Evolutionary conservation across 2,329 filamentous ascomycete genomes (phyloP), one percentile per base, ranked within the genome.

Genomic region (Ceratocystis smalleyi): DNA sequence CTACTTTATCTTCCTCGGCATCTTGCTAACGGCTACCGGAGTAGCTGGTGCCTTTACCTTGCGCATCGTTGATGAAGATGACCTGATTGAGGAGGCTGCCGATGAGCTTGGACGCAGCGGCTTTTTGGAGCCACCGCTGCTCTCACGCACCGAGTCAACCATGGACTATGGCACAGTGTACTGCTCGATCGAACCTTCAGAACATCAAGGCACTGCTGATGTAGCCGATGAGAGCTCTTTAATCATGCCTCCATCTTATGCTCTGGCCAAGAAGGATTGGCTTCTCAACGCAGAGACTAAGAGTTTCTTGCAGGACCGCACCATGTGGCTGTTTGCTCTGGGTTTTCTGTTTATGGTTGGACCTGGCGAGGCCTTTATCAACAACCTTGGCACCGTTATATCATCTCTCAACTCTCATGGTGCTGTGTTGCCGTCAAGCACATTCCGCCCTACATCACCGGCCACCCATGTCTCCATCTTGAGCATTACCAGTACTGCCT

Each of bases 281-380:
- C 80, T 96, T 3, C 81, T 97, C 69, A 97, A 97, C 70, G 89
- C 89, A 55, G 92, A 96, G 73, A 97, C 94, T 0, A 80, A 85
- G 12, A 80, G 84, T 2, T 99, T 97, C 73, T 79, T 99, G 8
- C 80, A 83, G 27, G 94, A 99, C 69, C 85, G 82, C 67, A 96
- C 91, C 12, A 97, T 97, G 92, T 99, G 92, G 92, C 88, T 85
- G 72, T 86, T 99, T 69, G 90, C 92, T 0, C 77, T 86, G 0
- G 91, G 91, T 22, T 97, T 99, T 75, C 89, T 97, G 74, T 81
- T 97, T 68, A 89, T 96, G 69, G 89, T 91, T 63, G 94, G 94
- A 0, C 92, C 94, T 0, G 92, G 91, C n/a, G 94, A 99, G 75
- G 89, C 92, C 10, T 99, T 96, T 73, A 91, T 97, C 75, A 99